phyloP scores from a whole-genome alignment of 176 grass and related monocot genomes.

The Avena atlantica region DNA sequence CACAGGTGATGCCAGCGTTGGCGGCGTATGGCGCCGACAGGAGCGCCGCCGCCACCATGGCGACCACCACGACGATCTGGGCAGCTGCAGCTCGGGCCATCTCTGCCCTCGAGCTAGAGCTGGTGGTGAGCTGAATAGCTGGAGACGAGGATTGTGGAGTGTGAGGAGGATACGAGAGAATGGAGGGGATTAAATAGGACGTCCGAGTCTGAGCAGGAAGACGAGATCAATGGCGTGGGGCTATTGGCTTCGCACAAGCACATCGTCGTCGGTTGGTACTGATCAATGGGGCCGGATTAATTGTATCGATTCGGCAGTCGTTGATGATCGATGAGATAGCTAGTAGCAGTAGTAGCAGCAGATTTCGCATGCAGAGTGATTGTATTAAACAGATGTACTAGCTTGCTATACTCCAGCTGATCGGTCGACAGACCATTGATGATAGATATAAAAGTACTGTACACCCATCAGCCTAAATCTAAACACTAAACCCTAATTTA shows the following conservation, averaged over 20 bases:
- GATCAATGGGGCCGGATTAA: neutral
- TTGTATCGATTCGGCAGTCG: neutral
- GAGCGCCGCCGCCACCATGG: conserved; percentile 14
- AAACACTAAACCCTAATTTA: no score
- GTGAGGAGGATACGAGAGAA: neutral
- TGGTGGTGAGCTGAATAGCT: neutral
- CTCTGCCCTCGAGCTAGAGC: neutral
- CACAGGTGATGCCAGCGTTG: conserved; percentile 31
- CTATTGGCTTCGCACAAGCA: no score
- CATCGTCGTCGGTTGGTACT: neutral
- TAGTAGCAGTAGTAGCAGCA: no score
- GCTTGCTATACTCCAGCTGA: no score
- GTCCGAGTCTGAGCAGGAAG: neutral
- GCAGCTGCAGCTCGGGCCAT: conserved; percentile 14
- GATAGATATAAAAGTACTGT: no score
- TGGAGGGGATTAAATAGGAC: conserved; percentile 16
- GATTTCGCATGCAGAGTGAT: no score
- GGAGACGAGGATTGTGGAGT: neutral
- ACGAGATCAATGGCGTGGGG: neutral
- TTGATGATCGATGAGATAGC: no score
- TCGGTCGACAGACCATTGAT: no score
- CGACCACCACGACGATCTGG: neutral
- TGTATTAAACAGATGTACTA: no score
- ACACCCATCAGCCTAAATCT: no score
- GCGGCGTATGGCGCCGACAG: neutral